Evolutionary conservation across 768 basidiomycete genomes (phyloP).

Genomic region (Leccinellum albellum): DNA sequence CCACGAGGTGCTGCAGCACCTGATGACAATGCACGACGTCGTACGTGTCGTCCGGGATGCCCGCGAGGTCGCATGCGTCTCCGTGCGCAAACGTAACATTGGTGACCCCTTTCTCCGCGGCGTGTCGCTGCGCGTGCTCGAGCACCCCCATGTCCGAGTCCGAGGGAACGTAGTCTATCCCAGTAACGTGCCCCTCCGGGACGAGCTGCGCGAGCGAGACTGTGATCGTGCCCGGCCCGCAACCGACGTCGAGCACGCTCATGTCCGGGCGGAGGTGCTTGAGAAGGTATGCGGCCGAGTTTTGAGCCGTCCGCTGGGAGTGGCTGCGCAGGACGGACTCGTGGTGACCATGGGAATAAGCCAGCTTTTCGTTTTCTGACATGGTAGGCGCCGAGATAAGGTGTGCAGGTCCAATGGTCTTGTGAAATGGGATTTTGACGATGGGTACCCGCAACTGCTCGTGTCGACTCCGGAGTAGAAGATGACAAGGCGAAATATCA

Average conservation of each 20-base stretch:
- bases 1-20: constrained; percentile 45
- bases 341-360: constrained; percentile 28
- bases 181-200: constrained; percentile 40
- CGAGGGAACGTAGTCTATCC: constrained; percentile 34
- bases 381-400: not conserved
- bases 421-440: too few species aligned
- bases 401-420: too few species aligned
- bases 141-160: constrained; percentile 30
- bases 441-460: too few species aligned
- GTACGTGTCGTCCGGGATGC: constrained; percentile 37
- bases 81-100: constrained; percentile 41
- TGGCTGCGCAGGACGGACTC: constrained; percentile 36
- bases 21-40: constrained; percentile 51
- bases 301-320: constrained; percentile 36
- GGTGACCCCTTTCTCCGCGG: constrained; percentile 23
- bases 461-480: too few species aligned
- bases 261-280: constrained; percentile 34
- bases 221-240: constrained; percentile 52
- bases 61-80: constrained; percentile 36
- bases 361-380: not conserved
- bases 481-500: too few species aligned
- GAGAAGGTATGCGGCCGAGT: constrained; percentile 42
- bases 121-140: constrained; percentile 31
- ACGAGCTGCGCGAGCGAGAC: constrained; percentile 39
- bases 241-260: constrained; percentile 49